These are phyloP conservation scores for Cystobasidium ongulense DNA, from an alignment of 768 basidiomycete genomes.

Conservation along the genomic window DNA sequence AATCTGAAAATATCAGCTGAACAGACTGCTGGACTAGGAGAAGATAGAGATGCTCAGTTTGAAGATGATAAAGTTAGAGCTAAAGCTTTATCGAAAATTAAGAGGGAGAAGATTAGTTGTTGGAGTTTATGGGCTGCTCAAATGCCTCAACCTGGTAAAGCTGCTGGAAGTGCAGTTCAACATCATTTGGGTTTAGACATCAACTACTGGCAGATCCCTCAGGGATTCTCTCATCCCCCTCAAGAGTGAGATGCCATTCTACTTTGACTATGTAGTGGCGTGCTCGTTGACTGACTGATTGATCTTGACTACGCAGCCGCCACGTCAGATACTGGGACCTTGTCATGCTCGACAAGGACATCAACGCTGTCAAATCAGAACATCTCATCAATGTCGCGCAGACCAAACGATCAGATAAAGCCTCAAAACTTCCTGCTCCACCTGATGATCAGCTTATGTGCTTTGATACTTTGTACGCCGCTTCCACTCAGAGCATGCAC, in stretches of 20 bases:
- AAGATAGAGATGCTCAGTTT: constrained; percentile 31
- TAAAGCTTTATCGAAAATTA: not conserved
- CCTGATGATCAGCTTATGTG: constrained; percentile 39
- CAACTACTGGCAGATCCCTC: constrained; percentile 42
- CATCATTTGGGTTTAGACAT: constrained; percentile 38
- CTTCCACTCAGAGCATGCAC: not conserved
- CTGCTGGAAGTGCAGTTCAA: constrained; percentile 46
- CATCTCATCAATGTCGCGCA: constrained; percentile 9
- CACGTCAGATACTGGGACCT: constrained; percentile 36
- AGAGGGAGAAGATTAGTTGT: constrained; percentile 46
- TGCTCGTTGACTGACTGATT: too few relatives aligned
- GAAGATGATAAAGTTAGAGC: not conserved
- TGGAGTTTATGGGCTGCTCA: constrained; percentile 48
- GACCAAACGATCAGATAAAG: constrained; percentile 37
- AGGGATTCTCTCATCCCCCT: constrained; percentile 38
- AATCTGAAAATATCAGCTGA: constrained; percentile 52
- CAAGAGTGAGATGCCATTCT: constrained; percentile 13
- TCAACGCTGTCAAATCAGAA: constrained; percentile 19
- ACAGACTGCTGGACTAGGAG: constrained; percentile 18
- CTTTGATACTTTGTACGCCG: constrained; percentile 34
- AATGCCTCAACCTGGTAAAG: constrained; percentile 5
- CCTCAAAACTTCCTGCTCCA: constrained; percentile 1
- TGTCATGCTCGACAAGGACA: constrained; percentile 33
- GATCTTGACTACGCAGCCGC: not conserved
- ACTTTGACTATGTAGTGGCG: too few relatives aligned